A percentile compares a stretch with the other conserved stretches of the same genome.
Evolutionary conservation across 2,329 filamentous ascomycete genomes (phyloP).

Genomic region (Phyllosticta capitalensis): DNA sequence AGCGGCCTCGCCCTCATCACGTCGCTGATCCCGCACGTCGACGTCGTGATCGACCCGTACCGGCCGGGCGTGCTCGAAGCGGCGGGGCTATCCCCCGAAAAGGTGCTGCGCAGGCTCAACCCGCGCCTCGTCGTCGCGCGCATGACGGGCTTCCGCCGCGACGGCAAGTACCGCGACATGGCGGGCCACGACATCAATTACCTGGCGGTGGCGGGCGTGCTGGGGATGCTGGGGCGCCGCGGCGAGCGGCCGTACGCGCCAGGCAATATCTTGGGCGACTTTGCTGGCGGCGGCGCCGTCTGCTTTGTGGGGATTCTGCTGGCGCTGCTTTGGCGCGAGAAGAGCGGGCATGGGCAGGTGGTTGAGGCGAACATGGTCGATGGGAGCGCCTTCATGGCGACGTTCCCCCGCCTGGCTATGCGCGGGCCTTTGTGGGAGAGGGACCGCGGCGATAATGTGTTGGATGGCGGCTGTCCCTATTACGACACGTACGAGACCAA

Average conservation of each 20-base stretch:
- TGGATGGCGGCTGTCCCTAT: constrained; percentile 80
- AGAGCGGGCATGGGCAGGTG: constrained; percentile 66
- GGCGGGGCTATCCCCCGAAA: constrained; percentile 62
- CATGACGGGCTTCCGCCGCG: constrained; percentile 82
- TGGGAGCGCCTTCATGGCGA: constrained; percentile 68
- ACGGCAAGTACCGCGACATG: constrained; percentile 79
- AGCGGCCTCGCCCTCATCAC: constrained; percentile 57
- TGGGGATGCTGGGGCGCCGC: constrained; percentile 64
- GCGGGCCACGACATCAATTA: constrained; percentile 97
- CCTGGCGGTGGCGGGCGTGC: constrained; percentile 73
- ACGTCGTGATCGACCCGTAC: constrained; percentile 88
- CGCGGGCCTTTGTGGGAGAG: constrained; percentile 54
- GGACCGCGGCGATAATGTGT: constrained; percentile 61
- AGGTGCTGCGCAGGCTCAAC: constrained; percentile 57
- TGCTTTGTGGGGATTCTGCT: constrained; percentile 76
- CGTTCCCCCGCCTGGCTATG: constrained; percentile 61
- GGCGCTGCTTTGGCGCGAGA: constrained; percentile 58
- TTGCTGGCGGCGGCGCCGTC: constrained; percentile 77
- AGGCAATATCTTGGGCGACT: constrained; percentile 78
- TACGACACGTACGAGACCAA: constrained; percentile 84
- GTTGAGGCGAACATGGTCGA: constrained; percentile 98
- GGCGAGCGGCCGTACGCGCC: constrained; percentile 67
- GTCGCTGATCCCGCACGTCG: constrained; percentile 51
- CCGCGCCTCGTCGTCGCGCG: constrained; percentile 70
- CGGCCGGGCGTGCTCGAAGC: constrained; percentile 84